phyloP scores from a whole-genome alignment of 768 basidiomycete species.

The Phanerochaete carnosa region DNA sequence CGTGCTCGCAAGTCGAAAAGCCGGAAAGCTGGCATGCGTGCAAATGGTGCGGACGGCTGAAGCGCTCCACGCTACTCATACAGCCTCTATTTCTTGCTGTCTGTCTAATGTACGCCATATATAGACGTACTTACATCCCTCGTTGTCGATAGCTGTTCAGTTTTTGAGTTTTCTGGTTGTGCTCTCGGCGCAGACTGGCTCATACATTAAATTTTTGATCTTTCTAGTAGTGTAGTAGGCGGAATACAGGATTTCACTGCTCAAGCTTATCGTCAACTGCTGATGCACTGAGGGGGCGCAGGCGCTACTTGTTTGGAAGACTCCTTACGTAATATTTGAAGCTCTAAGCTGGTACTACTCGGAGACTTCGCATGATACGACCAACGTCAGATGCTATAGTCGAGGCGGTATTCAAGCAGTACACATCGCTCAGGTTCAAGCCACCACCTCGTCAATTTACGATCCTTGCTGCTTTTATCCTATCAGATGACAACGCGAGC shows the following conservation, averaged over 20 bases:
- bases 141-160: background rate
- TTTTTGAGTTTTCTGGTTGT: too few relatives aligned
- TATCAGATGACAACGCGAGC: slow-evolving; percentile 35
- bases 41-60: slow-evolving; percentile 21
- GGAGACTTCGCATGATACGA: slow-evolving; percentile 13
- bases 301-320: background rate
- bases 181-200: background rate
- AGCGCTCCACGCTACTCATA: background rate
- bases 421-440: slow-evolving; percentile 42
- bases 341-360: too few relatives aligned
- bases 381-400: slow-evolving; percentile 29
- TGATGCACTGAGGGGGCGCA: too few relatives aligned
- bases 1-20: slow-evolving; percentile 25
- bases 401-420: slow-evolving; percentile 38
- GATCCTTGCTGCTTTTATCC: slow-evolving; percentile 53
- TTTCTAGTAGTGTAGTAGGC: background rate
- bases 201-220: background rate
- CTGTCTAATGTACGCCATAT: background rate
- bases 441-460: slow-evolving; percentile 61
- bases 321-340: too few relatives aligned
- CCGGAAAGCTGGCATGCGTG: slow-evolving; percentile 20
- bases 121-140: background rate
- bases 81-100: background rate
- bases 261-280: too few relatives aligned
- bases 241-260: background rate